A percentile compares a stretch with the other conserved stretches of the same genome.
phyloP scores from a whole-genome alignment of 495 filamentous ascomycete genomes.

The Bacidia rubella region DNA sequence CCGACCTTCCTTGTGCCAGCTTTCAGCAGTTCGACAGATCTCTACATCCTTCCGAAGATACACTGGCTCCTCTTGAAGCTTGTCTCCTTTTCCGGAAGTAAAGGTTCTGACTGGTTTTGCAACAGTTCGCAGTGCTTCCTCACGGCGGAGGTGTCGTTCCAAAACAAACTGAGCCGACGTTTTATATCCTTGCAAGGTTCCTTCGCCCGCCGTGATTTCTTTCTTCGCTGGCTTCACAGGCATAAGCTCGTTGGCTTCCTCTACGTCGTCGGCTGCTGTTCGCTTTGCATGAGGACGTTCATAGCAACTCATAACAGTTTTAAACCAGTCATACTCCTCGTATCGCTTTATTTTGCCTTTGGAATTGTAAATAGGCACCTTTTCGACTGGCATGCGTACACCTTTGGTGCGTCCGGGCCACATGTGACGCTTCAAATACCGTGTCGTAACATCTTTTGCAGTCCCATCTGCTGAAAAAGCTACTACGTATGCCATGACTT shows the following conservation, averaged over 20 bases:
- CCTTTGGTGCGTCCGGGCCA: slow-evolving; percentile 90
- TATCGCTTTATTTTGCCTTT: slow-evolving; percentile 56
- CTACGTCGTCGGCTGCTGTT: slow-evolving; percentile 60
- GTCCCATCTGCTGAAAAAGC: slow-evolving; percentile 74
- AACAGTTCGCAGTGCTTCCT: slow-evolving; percentile 69
- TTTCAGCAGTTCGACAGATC: slow-evolving; percentile 79
- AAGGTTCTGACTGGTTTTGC: slow-evolving; percentile 64
- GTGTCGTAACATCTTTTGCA: slow-evolving; percentile 87
- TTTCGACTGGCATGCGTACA: slow-evolving; percentile 59
- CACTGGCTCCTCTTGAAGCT: slow-evolving; percentile 61
- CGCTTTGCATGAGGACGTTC: slow-evolving; percentile 38
- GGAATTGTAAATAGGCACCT: slow-evolving; percentile 61
- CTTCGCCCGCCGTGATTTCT: slow-evolving; percentile 55
- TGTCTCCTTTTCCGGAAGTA: slow-evolving; percentile 51
- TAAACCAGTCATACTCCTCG: slow-evolving; percentile 79
- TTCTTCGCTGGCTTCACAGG: slow-evolving; percentile 57
- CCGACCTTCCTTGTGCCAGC: slow-evolving; percentile 94
- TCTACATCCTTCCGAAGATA: slow-evolving; percentile 70
- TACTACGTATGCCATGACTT: slow-evolving; percentile 85
- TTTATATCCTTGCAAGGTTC: slow-evolving; percentile 76
- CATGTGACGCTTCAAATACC: slow-evolving; percentile 72
- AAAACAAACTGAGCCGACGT: slow-evolving; percentile 74
- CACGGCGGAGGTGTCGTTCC: slow-evolving; percentile 76
- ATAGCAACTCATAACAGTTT: slow-evolving; percentile 61
- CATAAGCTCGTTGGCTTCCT: slow-evolving; percentile 63